A percentile compares a stretch with the other conserved stretches of the same genome.
These are phyloP conservation scores for Podaxis carcinomalis DNA, from an alignment of 768 basidiomycete species.

Conservation along the genomic window DNA sequence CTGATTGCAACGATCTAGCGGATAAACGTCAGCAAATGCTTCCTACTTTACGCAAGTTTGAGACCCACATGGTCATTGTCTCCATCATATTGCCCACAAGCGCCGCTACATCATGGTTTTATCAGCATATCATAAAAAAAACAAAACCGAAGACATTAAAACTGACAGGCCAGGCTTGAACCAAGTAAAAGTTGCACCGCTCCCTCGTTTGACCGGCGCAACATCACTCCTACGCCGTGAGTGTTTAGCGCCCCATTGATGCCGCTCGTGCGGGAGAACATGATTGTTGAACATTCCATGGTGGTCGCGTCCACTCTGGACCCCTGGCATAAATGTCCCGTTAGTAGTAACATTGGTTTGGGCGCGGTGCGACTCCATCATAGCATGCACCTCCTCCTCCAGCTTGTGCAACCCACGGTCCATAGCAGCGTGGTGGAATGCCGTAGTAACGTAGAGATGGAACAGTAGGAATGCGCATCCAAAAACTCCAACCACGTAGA, in stretches of 20 bases:
- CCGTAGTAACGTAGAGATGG: conserved; percentile 4
- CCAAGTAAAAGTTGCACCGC: conserved; percentile 20
- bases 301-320: neutral
- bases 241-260: conserved; percentile 6
- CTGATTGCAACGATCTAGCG: conserved; percentile 42
- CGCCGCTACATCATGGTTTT: conserved; percentile 27
- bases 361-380: neutral
- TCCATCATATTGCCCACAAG: conserved; percentile 30
- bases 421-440: conserved; percentile 3
- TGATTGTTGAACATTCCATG: neutral
- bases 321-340: neutral
- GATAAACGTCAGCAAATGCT: neutral
- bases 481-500: conserved; percentile 6
- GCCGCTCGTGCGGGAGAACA: conserved; percentile 6
- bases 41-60: neutral
- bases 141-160: neutral
- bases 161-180: conserved; percentile 26
- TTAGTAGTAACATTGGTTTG: neutral
- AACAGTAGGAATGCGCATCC: conserved; percentile 9
- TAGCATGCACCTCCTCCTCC: conserved; percentile 4
- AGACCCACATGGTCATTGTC: conserved; percentile 27
- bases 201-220: neutral
- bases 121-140: neutral
- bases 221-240: conserved; percentile 12
- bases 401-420: conserved; percentile 1